phyloP scores from a whole-genome alignment of 257 asterid species.

The Solanum arcanum region DNA sequence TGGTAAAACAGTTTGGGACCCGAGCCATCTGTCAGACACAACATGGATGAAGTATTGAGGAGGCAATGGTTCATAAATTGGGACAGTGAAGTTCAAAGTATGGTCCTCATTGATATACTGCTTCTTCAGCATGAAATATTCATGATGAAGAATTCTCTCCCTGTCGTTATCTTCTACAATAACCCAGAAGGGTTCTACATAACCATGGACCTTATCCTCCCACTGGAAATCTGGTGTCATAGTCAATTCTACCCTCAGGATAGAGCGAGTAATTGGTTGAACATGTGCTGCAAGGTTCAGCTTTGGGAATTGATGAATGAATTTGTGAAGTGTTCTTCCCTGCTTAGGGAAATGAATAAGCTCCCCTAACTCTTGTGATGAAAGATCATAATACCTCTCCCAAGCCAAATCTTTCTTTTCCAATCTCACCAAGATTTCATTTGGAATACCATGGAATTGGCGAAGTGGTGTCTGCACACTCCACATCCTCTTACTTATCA shows the following conservation, averaged over 20 bases:
- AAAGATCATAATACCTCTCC: conserved; percentile 30
- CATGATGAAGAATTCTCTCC: conserved; percentile 27
- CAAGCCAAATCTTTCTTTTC: conserved; percentile 28
- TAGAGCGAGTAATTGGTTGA: conserved; percentile 30
- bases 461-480: conserved; percentile 36
- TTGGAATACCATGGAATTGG: conserved; percentile 32
- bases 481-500: conserved; percentile 30
- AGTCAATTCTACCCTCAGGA: conserved; percentile 27
- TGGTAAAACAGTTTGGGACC: conserved; percentile 23
- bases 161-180: conserved; percentile 33
- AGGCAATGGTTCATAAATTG: conserved; percentile 28
- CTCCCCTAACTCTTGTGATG: conserved; percentile 23
- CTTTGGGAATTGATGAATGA: conserved; percentile 32
- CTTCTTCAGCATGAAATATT: conserved; percentile 29
- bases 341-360: conserved; percentile 20
- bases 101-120: conserved; percentile 27
- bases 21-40: conserved; percentile 32
- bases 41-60: conserved; percentile 31
- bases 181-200: conserved; percentile 35
- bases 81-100: conserved; percentile 21
- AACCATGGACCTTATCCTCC: conserved; percentile 35
- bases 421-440: conserved; percentile 21
- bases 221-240: conserved; percentile 28
- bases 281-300: conserved; percentile 26
- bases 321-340: conserved; percentile 20